Conservation (phyloP, 768 basidiomycete genomes). For the Tremella mesenterica region DNA sequence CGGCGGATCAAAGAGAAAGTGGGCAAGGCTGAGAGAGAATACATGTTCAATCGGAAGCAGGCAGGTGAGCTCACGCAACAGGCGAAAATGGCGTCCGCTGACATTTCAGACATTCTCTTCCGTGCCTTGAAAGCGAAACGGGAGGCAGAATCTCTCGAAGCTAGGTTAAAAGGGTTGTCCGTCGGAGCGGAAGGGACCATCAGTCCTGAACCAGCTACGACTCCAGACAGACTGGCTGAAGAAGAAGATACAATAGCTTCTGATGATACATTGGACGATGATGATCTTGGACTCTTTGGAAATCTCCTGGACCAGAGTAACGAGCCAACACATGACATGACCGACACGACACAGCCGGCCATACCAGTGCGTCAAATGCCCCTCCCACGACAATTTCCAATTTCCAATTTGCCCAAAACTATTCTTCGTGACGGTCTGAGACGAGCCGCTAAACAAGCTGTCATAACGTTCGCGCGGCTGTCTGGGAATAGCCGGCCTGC, state of each 20-base stretch:
- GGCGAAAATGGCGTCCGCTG: background rate
- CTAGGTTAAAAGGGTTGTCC: constrained; percentile 14
- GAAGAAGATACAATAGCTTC: constrained; percentile 4
- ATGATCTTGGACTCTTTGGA: constrained; percentile 55
- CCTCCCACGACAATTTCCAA: constrained; percentile 70
- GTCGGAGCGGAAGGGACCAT: background rate
- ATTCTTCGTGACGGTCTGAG: constrained; percentile 53
- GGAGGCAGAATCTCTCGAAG: constrained; percentile 25
- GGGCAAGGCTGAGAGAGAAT: constrained; percentile 38
- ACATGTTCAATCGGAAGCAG: constrained; percentile 42
- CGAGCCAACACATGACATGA: constrained; percentile 25
- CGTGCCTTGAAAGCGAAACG: constrained; percentile 22
- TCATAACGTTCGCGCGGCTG: constrained; percentile 57
- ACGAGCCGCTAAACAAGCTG: constrained; percentile 54
- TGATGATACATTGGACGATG: constrained; percentile 20
- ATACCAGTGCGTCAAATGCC: constrained; percentile 57
- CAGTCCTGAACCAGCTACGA: background rate
- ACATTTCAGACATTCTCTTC: constrained; percentile 24
- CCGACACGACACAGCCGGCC: constrained; percentile 48
- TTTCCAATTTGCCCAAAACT: constrained; percentile 61
- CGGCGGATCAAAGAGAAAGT: constrained; percentile 28
- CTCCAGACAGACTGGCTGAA: background rate
- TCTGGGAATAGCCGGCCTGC: constrained; percentile 67
- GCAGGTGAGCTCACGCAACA: constrained; percentile 26
- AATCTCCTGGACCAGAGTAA: constrained; percentile 57